These are phyloP conservation scores for sunflower (Helianthus annuus) DNA, from an alignment of 129 eudicot genomes.

Conservation along the genomic window HanXRQr2.0-SUNRISE NC_035444.2:146794997-146795496, in stretches of 20 bases:
- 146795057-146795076: slow-evolving; percentile 77
- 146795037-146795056: slow-evolving; percentile 82
- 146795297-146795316: slow-evolving; percentile 28
- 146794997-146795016: slow-evolving; percentile 75
- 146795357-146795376: slow-evolving; percentile 26
- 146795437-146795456: slow-evolving; percentile 5
- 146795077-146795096: slow-evolving; percentile 56
- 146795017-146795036: slow-evolving; percentile 88
- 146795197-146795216: slow-evolving; percentile 68
- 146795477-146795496: slow-evolving; percentile 51
- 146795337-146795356: slow-evolving; percentile 20
- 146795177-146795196: slow-evolving; percentile 75
- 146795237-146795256: slow-evolving; percentile 79
- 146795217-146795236: slow-evolving; percentile 55
- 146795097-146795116: slow-evolving; percentile 61
- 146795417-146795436: slow-evolving; percentile 8
- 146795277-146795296: not conserved
- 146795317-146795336: slow-evolving; percentile 13
- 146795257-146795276: slow-evolving; percentile 42
- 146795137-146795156: slow-evolving; percentile 61
- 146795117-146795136: slow-evolving; percentile 87
- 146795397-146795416: slow-evolving; percentile 22
- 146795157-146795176: slow-evolving; percentile 72
- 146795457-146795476: slow-evolving; percentile 40
- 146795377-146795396: slow-evolving; percentile 23